Percentiles rank a stretch among this genome's conserved stretches.
Evolutionary conservation across 2,329 filamentous ascomycete species (phyloP).

Genomic region (Microascus cirrosus): DNA sequence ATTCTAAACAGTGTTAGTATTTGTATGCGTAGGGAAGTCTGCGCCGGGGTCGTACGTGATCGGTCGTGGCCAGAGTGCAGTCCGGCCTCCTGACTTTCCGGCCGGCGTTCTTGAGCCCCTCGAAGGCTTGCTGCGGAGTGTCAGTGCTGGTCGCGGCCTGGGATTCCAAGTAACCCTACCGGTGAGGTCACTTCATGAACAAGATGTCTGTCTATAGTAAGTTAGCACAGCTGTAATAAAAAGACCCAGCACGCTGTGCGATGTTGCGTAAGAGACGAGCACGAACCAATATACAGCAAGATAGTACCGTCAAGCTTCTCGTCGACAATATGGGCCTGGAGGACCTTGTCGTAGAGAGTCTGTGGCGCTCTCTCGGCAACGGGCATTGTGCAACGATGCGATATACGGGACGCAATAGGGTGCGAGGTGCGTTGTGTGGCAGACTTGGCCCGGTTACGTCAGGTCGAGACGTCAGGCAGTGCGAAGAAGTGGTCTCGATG

Average conservation of each 20-base stretch:
- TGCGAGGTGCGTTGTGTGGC: background rate
- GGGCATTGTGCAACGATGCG: constrained; percentile 53
- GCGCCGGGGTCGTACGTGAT: constrained; percentile 58
- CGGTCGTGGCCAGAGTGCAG: constrained; percentile 91
- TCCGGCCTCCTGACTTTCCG: constrained; percentile 86
- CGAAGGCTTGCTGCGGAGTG: constrained; percentile 76
- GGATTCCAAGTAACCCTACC: constrained; percentile 36
- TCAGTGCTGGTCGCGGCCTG: constrained; percentile 8
- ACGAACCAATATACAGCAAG: constrained; percentile 81
- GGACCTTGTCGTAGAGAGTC: constrained; percentile 97
- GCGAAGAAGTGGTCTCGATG: background rate
- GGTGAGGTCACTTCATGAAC: constrained; percentile 98
- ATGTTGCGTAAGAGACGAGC: background rate
- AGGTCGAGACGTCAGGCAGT: background rate
- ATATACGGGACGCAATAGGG: background rate
- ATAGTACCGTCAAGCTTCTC: constrained; percentile 90
- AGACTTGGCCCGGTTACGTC: background rate
- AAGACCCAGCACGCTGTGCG: background rate
- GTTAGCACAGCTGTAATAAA: background rate
- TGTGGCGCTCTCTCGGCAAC: constrained; percentile 58
- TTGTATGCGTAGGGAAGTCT: background rate
- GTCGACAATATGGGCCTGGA: constrained; percentile 87
- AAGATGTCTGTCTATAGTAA: constrained; percentile 66
- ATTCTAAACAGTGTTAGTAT: constrained; percentile 48
- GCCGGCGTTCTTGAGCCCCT: constrained; percentile 81